Base-by-base conservation (phyloP, 305 asterid genomes). In the Withania somnifera region DNA sequence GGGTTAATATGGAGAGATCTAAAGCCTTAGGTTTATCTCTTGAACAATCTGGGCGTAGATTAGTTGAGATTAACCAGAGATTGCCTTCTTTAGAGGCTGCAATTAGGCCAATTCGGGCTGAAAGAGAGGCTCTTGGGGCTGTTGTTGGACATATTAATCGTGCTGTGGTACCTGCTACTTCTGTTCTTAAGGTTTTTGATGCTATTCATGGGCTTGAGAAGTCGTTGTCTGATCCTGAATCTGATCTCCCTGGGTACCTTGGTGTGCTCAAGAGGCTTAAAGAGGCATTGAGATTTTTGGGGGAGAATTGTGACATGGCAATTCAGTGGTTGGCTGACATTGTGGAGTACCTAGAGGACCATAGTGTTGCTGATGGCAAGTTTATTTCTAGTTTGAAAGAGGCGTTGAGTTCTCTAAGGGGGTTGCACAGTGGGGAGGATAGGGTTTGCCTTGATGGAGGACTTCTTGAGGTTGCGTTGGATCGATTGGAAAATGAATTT, bases 141-240 rank as follows among this genome's bases (percentile, higher is more conserved):
- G 97, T 90, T 77, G 93, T 95, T n/a, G 97, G 97, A 69, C 98
- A 95, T 84, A 95, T 95, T 78, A 90, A 92, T 79, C 86, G 96
- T 79, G 98, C 98, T 9, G 91, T 95, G 76, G 98, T 95, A 68
- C 98, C 98, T 20, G 98, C 98, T 52, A 89, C 98, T 56, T 93
- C 98, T 0, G 98, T 94, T 79, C 97, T 94, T 40, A 94, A 94
- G 91, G 98, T 94, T 75, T 93, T 94, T 79, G 98, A 94, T 84
- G 98, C 98, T 24, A 91, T 95, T 84, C 99, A 92, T 67, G 98
- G 98, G 63, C 93, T 95, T 17, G 99, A 95, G 79, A 95, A 92
- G 79, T 95, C 97, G 1, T 78, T 95, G 53, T 91, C 93, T 9
- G 95, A 95, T 85, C 98, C 99, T 22, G 98, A 95, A 19, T 84